Conservation (phyloP, 2,329 filamentous ascomycete species). For the Calycina marina region DNA sequence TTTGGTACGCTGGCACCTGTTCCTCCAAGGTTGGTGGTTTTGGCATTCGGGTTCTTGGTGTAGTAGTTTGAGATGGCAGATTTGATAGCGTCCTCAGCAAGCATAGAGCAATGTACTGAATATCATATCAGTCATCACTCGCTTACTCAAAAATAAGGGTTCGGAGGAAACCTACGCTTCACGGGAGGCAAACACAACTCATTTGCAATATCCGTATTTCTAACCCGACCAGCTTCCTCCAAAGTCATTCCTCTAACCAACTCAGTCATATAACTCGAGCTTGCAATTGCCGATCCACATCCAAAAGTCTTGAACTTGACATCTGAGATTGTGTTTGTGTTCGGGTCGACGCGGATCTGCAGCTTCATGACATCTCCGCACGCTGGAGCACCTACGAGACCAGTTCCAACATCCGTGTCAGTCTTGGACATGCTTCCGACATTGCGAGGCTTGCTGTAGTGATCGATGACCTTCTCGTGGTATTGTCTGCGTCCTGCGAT, state of each 20-base stretch:
- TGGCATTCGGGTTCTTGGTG: conserved; percentile 71
- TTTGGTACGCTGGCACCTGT: conserved; percentile 55
- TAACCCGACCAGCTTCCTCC: conserved; percentile 81
- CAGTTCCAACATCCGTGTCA: conserved; percentile 73
- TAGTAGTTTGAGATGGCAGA: conserved; percentile 84
- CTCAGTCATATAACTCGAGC: conserved; percentile 86
- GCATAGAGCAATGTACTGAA: conserved; percentile 78
- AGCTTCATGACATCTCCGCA: conserved; percentile 92
- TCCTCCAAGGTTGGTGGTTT: conserved; percentile 61
- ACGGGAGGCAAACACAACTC: conserved; percentile 83
- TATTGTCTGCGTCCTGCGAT: conserved; percentile 19
- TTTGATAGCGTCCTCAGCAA: conserved; percentile 87
- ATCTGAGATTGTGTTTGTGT: conserved; percentile 77
- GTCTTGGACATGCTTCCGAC: conserved; percentile 68
- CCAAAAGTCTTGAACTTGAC: conserved; percentile 98
- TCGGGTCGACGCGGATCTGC: conserved; percentile 81
- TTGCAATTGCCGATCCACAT: conserved; percentile 87
- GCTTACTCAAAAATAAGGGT: conserved; percentile 2
- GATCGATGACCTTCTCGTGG: conserved; percentile 47
- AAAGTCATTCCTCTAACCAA: conserved; percentile 91
- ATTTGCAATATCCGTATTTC: conserved; percentile 97
- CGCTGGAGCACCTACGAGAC: conserved; percentile 79
- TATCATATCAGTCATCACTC: conserved; percentile 15
- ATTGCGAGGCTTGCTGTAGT: conserved; percentile 68
- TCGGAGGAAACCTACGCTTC: conserved; percentile 59